phyloP scores from a whole-genome alignment of 768 basidiomycete species.

The Kwoniella heveanensis region DNA sequence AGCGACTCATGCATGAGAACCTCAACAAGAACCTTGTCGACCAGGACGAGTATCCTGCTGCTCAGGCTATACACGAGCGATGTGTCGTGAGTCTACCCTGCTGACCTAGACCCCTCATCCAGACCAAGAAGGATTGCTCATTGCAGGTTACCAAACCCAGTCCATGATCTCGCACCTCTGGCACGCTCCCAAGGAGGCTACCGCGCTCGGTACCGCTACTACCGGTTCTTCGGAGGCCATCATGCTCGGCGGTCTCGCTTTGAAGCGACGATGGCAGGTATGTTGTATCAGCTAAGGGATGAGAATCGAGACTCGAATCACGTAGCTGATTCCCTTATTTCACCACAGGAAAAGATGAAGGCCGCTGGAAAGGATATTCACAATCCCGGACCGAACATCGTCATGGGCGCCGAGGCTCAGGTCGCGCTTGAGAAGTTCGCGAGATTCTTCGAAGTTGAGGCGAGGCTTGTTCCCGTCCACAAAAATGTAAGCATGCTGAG shows the following conservation, averaged over 20 bases:
- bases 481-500: constrained; percentile 57
- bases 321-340: neutral
- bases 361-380: constrained; percentile 68
- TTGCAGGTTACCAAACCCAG: constrained; percentile 15
- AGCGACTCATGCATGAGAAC: constrained; percentile 66
- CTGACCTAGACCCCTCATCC: too few species aligned
- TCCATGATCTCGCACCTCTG: constrained; percentile 70
- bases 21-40: constrained; percentile 71
- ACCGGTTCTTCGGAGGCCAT: constrained; percentile 74
- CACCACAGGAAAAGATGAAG: constrained; percentile 60
- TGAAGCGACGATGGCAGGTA: constrained; percentile 71
- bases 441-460: constrained; percentile 68
- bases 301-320: neutral
- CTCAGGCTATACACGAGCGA: constrained; percentile 50
- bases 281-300: neutral
- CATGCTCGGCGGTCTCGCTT: constrained; percentile 70
- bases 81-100: constrained; percentile 44
- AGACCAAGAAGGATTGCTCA: too few species aligned
- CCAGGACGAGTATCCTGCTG: constrained; percentile 68
- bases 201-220: constrained; percentile 69
- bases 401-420: constrained; percentile 65
- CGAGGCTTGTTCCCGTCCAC: constrained; percentile 66
- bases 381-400: constrained; percentile 64
- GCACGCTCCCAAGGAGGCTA: constrained; percentile 64
- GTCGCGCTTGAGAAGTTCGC: constrained; percentile 74